Conservation (phyloP, 306 rosid genomes). For the Quercus berberidifolia region DNA sequence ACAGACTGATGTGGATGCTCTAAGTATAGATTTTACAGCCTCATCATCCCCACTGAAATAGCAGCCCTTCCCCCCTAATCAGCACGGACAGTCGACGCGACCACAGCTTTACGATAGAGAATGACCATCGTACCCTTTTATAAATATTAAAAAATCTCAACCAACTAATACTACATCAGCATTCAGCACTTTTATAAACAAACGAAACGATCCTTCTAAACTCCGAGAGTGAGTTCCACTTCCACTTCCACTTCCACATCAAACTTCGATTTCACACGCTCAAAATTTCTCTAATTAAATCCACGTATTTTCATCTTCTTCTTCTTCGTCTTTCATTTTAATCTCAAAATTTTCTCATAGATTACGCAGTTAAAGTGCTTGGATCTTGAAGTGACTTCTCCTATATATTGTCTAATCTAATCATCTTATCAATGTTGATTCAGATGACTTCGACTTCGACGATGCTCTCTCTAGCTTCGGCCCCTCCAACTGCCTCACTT, state of each 20-base stretch:
- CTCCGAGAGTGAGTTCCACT: not conserved
- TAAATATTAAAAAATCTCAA: not conserved
- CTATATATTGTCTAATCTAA: not conserved
- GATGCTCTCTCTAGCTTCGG: conserved; percentile 48
- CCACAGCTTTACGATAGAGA: not conserved
- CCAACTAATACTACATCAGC: not conserved
- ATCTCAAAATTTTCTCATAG: not conserved
- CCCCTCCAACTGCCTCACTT: conserved; percentile 45
- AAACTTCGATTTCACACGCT: not conserved
- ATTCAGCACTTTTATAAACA: too few relatives aligned
- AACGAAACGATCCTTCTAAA: too few relatives aligned
- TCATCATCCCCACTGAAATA: too few relatives aligned
- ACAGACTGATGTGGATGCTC: too few relatives aligned
- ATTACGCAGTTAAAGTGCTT: not conserved
- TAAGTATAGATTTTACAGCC: too few relatives aligned
- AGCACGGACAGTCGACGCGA: too few relatives aligned
- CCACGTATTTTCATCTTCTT: not conserved
- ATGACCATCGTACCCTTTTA: not conserved
- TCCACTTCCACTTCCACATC: too few relatives aligned
- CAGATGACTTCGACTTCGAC: conserved; percentile 49
- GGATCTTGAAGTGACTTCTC: not conserved
- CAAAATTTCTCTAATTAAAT: not conserved
- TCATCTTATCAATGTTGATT: not conserved
- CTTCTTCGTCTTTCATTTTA: not conserved
- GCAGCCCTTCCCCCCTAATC: too few relatives aligned